Evolutionary conservation across 306 rosid species (phyloP).

Genomic region (Senna siamea): DNA sequence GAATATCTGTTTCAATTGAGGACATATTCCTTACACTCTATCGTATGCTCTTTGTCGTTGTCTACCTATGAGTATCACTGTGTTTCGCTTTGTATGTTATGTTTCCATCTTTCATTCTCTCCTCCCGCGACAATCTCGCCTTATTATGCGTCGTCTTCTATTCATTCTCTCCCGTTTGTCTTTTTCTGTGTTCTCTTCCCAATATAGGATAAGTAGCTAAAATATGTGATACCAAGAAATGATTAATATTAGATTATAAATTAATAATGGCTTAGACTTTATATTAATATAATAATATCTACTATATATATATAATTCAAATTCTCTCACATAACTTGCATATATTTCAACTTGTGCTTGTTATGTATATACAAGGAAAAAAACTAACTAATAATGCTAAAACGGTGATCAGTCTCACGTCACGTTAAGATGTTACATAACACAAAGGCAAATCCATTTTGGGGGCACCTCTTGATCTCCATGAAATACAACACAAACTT

Average conservation of each 20-base stretch:
- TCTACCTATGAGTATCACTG: slow-evolving; percentile 38
- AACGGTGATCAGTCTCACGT: slow-evolving; percentile 41
- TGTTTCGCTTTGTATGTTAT: slow-evolving; percentile 35
- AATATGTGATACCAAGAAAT: no score
- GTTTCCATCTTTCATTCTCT: slow-evolving; percentile 28
- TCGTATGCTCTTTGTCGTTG: slow-evolving; percentile 44
- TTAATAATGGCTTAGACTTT: no score
- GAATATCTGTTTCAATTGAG: not conserved
- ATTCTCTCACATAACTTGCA: no score
- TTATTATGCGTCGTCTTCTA: slow-evolving; percentile 51
- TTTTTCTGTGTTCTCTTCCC: not conserved
- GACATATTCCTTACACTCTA: not conserved
- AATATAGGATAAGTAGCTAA: not conserved
- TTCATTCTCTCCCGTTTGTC: slow-evolving; percentile 46
- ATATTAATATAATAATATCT: no score
- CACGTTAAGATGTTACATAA: slow-evolving; percentile 42
- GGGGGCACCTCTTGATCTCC: not conserved
- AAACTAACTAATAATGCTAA: not conserved
- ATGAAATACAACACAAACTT: slow-evolving; percentile 28
- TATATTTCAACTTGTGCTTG: no score
- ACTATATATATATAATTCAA: no score
- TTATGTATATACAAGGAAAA: not conserved
- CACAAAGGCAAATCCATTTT: slow-evolving; percentile 21
- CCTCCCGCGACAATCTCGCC: slow-evolving; percentile 81
- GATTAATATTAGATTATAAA: no score